Percentiles rank a stretch among this genome's conserved stretches.
Evolutionary conservation across 192 early-diverging fungal species (phyloP).

Genomic region (Coemansia sp.): DNA sequence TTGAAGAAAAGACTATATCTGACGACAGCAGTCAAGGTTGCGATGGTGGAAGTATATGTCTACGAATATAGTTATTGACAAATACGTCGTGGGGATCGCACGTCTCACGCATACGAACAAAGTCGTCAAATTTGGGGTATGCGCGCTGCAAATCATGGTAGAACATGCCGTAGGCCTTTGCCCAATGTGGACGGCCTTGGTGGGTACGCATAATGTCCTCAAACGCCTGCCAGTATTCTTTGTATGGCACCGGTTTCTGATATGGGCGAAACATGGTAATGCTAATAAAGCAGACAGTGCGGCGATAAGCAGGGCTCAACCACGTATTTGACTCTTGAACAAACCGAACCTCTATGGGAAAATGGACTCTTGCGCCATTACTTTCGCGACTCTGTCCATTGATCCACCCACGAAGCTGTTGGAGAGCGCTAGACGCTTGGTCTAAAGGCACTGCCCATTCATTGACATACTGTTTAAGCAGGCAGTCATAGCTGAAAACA

Average conservation of each 20-base stretch:
- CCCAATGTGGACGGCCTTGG: conserved; percentile 75
- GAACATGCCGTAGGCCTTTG: conserved; percentile 66
- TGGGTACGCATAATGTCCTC: conserved; percentile 72
- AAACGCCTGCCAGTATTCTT: conserved; percentile 66
- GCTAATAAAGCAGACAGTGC: conserved; percentile 71
- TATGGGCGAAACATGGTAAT: conserved; percentile 76
- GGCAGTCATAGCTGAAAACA: conserved; percentile 69
- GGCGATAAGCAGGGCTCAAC: conserved; percentile 68
- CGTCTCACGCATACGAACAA: conserved; percentile 53
- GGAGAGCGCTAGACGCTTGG: conserved; percentile 56
- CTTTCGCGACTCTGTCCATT: conserved; percentile 31
- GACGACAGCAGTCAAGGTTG: background rate
- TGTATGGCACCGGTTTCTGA: conserved; percentile 64
- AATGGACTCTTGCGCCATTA: conserved; percentile 61
- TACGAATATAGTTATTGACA: conserved; percentile 67
- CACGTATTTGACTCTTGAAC: conserved; percentile 55
- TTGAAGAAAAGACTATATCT: background rate
- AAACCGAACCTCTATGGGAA: conserved; percentile 73
- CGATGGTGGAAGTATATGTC: conserved; percentile 56
- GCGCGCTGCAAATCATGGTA: conserved; percentile 52
- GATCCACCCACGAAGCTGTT: conserved; percentile 58
- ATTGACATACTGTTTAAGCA: conserved; percentile 69
- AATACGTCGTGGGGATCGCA: conserved; percentile 71
- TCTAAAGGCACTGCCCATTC: conserved; percentile 77
- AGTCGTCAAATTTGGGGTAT: conserved; percentile 67